Percentiles rank a stretch among this genome's conserved stretches.
phyloP scores from a whole-genome alignment of 225 moss, liverwort and hornwort genomes.

The Physcomitrellopsis africana region DNA sequence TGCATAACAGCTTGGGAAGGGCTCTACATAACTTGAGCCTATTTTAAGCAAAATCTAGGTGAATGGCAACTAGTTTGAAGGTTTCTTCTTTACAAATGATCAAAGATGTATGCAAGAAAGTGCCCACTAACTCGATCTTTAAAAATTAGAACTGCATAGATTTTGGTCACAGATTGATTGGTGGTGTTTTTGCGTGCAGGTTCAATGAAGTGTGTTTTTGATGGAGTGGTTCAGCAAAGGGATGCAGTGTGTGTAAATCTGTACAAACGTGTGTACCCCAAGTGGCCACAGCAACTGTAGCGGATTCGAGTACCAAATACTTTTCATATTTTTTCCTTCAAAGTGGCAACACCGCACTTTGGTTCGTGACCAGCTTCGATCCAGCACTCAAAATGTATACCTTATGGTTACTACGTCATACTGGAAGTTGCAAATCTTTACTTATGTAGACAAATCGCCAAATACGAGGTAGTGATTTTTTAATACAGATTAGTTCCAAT shows the following conservation, averaged over 20 bases:
- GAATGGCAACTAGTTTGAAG: neutral
- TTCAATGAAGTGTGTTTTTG: constrained; percentile 94
- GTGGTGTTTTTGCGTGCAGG: constrained; percentile 46
- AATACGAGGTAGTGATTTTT: constrained; percentile 1
- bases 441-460: neutral
- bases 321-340: neutral
- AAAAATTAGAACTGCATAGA: neutral
- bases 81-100: neutral
- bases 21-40: too few relatives aligned
- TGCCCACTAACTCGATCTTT: neutral
- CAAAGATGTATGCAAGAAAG: neutral
- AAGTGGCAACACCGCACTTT: neutral
- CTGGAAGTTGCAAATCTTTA: constrained; percentile 3
- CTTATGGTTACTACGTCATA: neutral
- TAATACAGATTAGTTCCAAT: neutral
- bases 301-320: constrained; percentile 23
- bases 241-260: constrained; percentile 89
- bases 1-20: too few relatives aligned
- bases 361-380: neutral
- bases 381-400: neutral
- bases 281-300: constrained; percentile 72
- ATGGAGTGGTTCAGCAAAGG: constrained; percentile 95
- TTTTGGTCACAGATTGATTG: constrained; percentile 3
- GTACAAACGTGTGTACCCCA: constrained; percentile 93
- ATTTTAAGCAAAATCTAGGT: too few relatives aligned